Percentiles rank a stretch among this genome's conserved stretches.
Evolutionary conservation across 257 asterid genomes (phyloP).

Genomic region (Solanum ahanhuiri): DNA sequence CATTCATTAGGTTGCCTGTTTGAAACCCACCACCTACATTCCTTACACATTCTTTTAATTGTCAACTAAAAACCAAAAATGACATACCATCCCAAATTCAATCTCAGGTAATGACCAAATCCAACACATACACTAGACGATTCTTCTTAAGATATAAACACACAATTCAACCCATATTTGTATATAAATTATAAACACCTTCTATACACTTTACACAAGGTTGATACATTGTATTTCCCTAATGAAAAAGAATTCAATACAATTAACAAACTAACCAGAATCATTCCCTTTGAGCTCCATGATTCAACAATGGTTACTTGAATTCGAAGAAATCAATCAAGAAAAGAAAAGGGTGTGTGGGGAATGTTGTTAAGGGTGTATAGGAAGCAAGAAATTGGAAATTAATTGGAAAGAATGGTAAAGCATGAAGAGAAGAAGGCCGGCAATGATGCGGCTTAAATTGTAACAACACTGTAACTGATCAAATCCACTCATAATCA

Average conservation of each 20-base stretch:
- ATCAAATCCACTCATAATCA: slow-evolving; percentile 71
- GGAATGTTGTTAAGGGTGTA: slow-evolving; percentile 45
- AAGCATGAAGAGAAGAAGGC: slow-evolving; percentile 73
- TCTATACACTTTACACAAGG: background rate
- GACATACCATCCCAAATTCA: background rate
- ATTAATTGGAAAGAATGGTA: slow-evolving; percentile 75
- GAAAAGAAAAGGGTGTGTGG: background rate
- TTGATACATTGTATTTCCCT: background rate
- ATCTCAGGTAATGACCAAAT: background rate
- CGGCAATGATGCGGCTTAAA: slow-evolving; percentile 85
- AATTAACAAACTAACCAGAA: slow-evolving; percentile 25
- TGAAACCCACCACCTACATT: background rate
- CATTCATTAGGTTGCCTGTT: background rate
- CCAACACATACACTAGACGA: background rate
- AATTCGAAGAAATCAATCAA: background rate
- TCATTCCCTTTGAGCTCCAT: slow-evolving; percentile 46
- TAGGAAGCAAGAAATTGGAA: slow-evolving; percentile 93
- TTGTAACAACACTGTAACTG: slow-evolving; percentile 55
- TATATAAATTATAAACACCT: too few species aligned
- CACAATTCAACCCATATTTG: background rate
- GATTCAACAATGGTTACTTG: background rate
- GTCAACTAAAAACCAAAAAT: background rate
- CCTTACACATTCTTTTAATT: background rate
- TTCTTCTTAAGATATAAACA: background rate
- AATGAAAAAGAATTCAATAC: background rate